These are phyloP conservation scores for Pichia sp. DNA, from an alignment of 1,139 yeast species.

Conservation along the genomic window DNA sequence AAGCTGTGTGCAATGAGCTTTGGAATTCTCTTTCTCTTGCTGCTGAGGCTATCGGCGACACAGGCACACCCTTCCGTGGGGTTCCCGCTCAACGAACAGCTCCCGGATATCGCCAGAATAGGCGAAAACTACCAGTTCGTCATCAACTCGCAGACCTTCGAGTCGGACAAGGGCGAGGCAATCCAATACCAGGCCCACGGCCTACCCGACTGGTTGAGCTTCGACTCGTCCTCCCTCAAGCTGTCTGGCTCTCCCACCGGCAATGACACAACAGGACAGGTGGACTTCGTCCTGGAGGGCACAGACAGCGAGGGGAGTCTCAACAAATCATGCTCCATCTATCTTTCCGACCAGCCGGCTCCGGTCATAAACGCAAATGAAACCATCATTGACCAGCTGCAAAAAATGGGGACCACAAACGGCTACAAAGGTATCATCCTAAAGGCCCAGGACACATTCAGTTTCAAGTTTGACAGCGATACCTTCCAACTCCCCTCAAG, in stretches of 20 bases:
- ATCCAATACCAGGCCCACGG: constrained; percentile 53
- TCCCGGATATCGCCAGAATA: constrained; percentile 82
- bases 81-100: constrained; percentile 77
- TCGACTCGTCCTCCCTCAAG: constrained; percentile 57
- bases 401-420: constrained; percentile 60
- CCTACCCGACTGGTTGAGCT: constrained; percentile 74
- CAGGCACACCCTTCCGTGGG: constrained; percentile 51
- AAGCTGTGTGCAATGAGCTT: constrained; percentile 2
- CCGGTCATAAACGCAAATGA: constrained; percentile 41
- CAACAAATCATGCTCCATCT: constrained; percentile 46
- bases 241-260: constrained; percentile 64
- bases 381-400: constrained; percentile 47
- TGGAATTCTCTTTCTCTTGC: not conserved
- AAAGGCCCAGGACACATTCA: constrained; percentile 61
- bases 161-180: constrained; percentile 40
- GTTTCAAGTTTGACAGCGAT: constrained; percentile 54
- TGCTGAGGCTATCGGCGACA: constrained; percentile 1
- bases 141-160: constrained; percentile 68
- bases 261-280: constrained; percentile 40
- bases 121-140: constrained; percentile 61
- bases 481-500: constrained; percentile 49
- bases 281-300: constrained; percentile 53
- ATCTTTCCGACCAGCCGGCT: constrained; percentile 48
- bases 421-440: constrained; percentile 73
- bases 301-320: constrained; percentile 50